Percentiles rank a stretch among this genome's conserved stretches.
phyloP scores from a whole-genome alignment of 2,329 filamentous ascomycete genomes.

The Aspergillus arachidicola region DNA sequence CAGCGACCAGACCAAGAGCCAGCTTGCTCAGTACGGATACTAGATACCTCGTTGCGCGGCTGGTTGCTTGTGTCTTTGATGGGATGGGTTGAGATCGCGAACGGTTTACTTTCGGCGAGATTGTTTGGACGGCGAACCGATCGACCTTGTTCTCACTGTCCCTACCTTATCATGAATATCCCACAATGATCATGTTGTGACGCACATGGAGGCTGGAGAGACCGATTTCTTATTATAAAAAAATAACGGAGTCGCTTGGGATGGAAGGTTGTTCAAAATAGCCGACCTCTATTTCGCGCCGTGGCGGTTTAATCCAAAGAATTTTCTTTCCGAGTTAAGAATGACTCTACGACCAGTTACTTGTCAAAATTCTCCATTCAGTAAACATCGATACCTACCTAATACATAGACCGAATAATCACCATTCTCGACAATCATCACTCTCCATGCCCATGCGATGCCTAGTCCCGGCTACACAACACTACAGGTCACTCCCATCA shows the following conservation, averaged over 20 bases:
- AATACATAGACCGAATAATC: not conserved
- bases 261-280: slow-evolving; percentile 47
- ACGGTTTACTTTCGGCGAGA: slow-evolving; percentile 43
- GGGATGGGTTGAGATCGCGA: slow-evolving; percentile 43
- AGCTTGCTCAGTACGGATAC: slow-evolving; percentile 90
- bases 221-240: slow-evolving; percentile 38
- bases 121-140: slow-evolving; percentile 42
- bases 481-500: not conserved
- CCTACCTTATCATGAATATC: slow-evolving; percentile 36
- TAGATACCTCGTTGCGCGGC: slow-evolving; percentile 57
- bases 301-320: slow-evolving; percentile 48
- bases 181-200: slow-evolving; percentile 39
- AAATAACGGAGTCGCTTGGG: slow-evolving; percentile 44
- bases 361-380: slow-evolving; percentile 4
- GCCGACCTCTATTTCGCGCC: slow-evolving; percentile 44
- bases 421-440: not conserved
- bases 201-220: slow-evolving; percentile 35
- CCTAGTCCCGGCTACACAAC: not conserved
- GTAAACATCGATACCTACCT: not conserved
- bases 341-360: slow-evolving; percentile 25
- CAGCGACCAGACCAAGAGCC: slow-evolving; percentile 82
- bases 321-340: slow-evolving; percentile 36
- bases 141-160: slow-evolving; percentile 41
- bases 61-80: slow-evolving; percentile 45
- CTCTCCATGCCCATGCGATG: not conserved